Percentiles rank a stretch among this genome's conserved stretches.
These are phyloP conservation scores for Annulohypoxylon stygium DNA, from an alignment of 495 filamentous ascomycete species.

Conservation along the genomic window DNA sequence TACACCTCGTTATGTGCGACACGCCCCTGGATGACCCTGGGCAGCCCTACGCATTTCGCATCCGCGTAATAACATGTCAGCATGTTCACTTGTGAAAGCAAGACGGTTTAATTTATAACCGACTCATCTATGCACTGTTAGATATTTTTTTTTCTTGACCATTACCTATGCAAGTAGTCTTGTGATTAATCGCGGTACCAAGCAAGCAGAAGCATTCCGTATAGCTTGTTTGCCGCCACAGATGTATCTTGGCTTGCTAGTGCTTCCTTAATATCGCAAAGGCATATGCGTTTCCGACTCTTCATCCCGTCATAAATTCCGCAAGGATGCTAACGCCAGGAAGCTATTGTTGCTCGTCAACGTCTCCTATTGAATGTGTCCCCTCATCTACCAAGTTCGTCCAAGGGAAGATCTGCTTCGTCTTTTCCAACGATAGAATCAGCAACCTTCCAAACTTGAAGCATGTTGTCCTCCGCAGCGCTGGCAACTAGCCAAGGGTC, in stretches of 20 bases:
- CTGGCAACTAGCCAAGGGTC: conserved; percentile 95
- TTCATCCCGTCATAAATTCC: background rate
- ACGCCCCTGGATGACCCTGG: too few relatives aligned
- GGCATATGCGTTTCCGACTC: conserved; percentile 11
- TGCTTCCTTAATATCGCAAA: background rate
- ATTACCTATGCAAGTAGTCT: background rate
- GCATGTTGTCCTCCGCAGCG: conserved; percentile 95
- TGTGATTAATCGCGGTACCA: background rate
- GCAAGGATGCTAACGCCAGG: conserved; percentile 12
- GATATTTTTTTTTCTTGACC: background rate
- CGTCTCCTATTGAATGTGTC: background rate
- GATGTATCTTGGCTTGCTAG: background rate
- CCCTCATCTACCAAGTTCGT: conserved; percentile 74
- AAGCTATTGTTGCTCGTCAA: background rate
- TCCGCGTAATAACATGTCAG: background rate
- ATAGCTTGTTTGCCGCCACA: background rate
- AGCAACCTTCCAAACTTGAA: conserved; percentile 97
- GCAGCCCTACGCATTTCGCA: background rate
- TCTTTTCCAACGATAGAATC: conserved; percentile 89
- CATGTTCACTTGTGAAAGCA: background rate
- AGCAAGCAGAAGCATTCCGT: background rate
- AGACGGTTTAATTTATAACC: background rate
- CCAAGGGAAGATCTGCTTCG: conserved; percentile 78
- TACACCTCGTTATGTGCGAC: background rate
- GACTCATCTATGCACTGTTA: background rate